These are phyloP conservation scores for Ceratocystis harringtonii DNA, from an alignment of 2,329 filamentous ascomycete species.

Conservation along the genomic window DNA sequence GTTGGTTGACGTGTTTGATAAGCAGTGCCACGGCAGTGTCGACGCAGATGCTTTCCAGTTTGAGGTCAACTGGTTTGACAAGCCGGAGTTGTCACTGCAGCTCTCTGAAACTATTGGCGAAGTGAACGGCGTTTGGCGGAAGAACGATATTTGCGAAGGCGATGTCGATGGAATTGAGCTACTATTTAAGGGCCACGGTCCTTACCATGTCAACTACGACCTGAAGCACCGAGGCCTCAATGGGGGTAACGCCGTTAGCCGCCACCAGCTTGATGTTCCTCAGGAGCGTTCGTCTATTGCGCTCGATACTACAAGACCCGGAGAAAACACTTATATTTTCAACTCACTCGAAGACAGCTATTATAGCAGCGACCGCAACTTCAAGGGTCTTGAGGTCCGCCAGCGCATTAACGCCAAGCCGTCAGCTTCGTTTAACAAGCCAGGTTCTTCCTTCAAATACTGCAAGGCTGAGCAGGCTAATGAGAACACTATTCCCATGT, in stretches of 20 bases:
- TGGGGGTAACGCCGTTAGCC: slow-evolving; percentile 48
- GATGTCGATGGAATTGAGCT: slow-evolving; percentile 84
- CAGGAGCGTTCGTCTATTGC: slow-evolving; percentile 62
- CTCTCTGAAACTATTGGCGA: slow-evolving; percentile 45
- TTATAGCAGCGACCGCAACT: slow-evolving; percentile 60
- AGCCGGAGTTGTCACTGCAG: slow-evolving; percentile 55
- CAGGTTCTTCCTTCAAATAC: slow-evolving; percentile 88
- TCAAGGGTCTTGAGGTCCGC: slow-evolving; percentile 52
- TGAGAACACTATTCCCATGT: slow-evolving; percentile 79
- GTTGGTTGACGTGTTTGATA: slow-evolving; percentile 62
- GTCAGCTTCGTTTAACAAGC: slow-evolving; percentile 64
- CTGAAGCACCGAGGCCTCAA: slow-evolving; percentile 55
- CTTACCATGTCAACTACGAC: slow-evolving; percentile 71
- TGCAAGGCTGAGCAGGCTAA: slow-evolving; percentile 71
- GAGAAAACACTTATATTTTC: slow-evolving; percentile 76
- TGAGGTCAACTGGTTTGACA: slow-evolving; percentile 68
- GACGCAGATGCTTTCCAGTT: slow-evolving; percentile 62
- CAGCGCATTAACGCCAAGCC: slow-evolving; percentile 79
- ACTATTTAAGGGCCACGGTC: slow-evolving; percentile 59
- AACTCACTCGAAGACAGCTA: slow-evolving; percentile 68
- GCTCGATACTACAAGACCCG: slow-evolving; percentile 73
- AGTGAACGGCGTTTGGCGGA: slow-evolving; percentile 44
- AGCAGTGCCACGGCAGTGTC: slow-evolving; percentile 65
- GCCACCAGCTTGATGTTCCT: slow-evolving; percentile 62
- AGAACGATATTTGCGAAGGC: slow-evolving; percentile 80